Evolutionary conservation across 441 rosid genomes (phyloP), one percentile per base, ranked within the genome.

Genomic region (Aleurites moluccanus): DNA sequence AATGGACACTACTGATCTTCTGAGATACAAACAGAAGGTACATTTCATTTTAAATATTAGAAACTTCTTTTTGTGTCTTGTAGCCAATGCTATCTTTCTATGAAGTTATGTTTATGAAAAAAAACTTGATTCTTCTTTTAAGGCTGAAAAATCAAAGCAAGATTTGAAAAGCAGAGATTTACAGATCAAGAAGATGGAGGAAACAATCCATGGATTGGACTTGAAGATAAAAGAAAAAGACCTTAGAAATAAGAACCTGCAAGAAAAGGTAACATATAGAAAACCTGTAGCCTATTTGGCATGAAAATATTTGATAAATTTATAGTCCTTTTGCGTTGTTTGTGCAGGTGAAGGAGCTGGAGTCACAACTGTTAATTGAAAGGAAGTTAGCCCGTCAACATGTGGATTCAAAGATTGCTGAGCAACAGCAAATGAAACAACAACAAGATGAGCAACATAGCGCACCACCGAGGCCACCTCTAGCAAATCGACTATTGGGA

Each of bases 351-450:
- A 95, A 90, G 79, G 99, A 95, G 80, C 86, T 95, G 63, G 99
- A 95, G 83, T 77, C 95, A 0, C 99, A 95, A 73, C 92, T 95
- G 72, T 86, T 95, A 50, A 87, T 91, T 38, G 99, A 93, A 78
- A 91, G 99, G 83, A 95, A 91, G 81, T 88, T 95, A 21, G 98
- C 98, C 35, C 92, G 99, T 62, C 99, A 91, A 80, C 98, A 95
- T 55, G 96, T 95, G 52, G 98, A 95, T 81, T 86, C 92, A 16
- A 95, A 86, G 86, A 90, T 90, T 35, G 97, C 94, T 44, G 95
- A 91, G 82, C 89, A 83, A 64, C 85, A 81, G 40, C 83, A 83
- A 67, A 71, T 78, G 72, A 90, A 87, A 79, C 89, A 83, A n/a
- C 88, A 80, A 75, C 78, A 79, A 20, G 96, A 88, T 69, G 95